Base-by-base conservation (phyloP, 108 stramenopile genomes). In the Stephanodiscus minutulus region DNA sequence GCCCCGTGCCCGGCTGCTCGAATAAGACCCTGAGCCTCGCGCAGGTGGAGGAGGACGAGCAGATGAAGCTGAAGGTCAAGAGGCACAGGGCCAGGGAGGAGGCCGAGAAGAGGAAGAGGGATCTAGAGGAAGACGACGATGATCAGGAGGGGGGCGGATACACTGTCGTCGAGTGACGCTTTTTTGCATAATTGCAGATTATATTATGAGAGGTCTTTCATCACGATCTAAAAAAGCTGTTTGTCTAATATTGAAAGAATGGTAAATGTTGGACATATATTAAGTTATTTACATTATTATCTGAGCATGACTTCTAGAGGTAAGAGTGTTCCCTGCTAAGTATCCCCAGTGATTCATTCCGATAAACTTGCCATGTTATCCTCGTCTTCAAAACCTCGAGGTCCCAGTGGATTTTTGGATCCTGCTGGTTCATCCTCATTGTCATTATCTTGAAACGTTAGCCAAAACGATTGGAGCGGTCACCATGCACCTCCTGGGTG, bases 1-100 rank as follows among this genome's bases (percentile, higher is more conserved):
- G 91, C 67, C 91, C 91, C 52, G 65, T 87, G 4, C 61, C 86
- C 22, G 91, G 91, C 13, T 92, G 91, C 66, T 66, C 52, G 24
- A 89, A 87, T 63, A 61, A 21, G 3, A 48, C 24, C 0, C 35
- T 89, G 31, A 57, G 76, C 11, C 20, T 55, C 21, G 61, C 54
- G 12, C 83, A 86, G 66, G 62, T 89, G 63, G 86, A 82, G 63
- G 72, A 79, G 10, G 91, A 92, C 62, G 67, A 66, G 35, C 70
- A 74, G 28, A 92, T 81, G 56, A 83, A 72, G 20, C 61, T 85
- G 56, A 67, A 72, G 25, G 87, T 92, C 12, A 65, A 67, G 18
- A 85, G 88, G 44, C 68, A 82, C 62, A 79, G 78, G 61, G 71
- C 68, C 33, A 70, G 82, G 50, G 74, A 83, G 18, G 70, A 81